A percentile compares a stretch with the other conserved stretches of the same genome.
These are phyloP conservation scores for Dichotomocladium elegans DNA, from an alignment of 371 early-diverging fungal genomes.

Conservation along the genomic window DNA sequence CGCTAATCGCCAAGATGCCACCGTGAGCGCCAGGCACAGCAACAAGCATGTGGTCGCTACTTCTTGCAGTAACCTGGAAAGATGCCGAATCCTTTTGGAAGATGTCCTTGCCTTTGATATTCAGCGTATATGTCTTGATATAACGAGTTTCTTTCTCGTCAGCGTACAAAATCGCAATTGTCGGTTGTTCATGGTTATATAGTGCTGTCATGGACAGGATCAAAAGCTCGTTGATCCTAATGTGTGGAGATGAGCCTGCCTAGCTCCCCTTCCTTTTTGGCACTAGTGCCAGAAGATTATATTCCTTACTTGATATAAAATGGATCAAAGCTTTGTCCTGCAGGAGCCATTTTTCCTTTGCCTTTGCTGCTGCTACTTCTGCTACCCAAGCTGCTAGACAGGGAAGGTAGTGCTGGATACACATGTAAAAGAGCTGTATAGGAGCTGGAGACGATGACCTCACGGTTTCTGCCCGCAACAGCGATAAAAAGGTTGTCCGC, in stretches of 20 bases:
- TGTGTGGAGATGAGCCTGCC: background rate
- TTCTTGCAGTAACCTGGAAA: constrained; percentile 38
- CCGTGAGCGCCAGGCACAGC: constrained; percentile 56
- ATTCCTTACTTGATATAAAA: constrained; percentile 13
- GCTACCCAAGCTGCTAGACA: too few relatives aligned
- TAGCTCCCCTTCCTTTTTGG: too few relatives aligned
- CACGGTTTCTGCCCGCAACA: constrained; percentile 36
- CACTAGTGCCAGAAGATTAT: background rate
- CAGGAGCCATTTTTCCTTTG: constrained; percentile 30
- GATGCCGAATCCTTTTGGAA: constrained; percentile 17
- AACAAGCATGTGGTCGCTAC: constrained; percentile 53
- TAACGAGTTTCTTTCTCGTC: constrained; percentile 57
- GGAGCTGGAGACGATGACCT: constrained; percentile 43
- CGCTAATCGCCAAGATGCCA: constrained; percentile 70
- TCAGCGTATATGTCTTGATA: constrained; percentile 60
- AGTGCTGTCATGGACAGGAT: constrained; percentile 62
- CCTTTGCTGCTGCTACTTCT: too few relatives aligned
- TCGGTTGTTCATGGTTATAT: constrained; percentile 31
- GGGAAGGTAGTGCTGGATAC: constrained; percentile 31
- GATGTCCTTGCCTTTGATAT: constrained; percentile 37
- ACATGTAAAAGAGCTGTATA: constrained; percentile 53
- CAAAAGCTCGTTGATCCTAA: constrained; percentile 63
- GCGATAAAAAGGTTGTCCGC: constrained; percentile 37
- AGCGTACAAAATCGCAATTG: constrained; percentile 65
- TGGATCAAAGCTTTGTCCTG: too few relatives aligned